Evolutionary conservation across 2,329 filamentous ascomycete genomes (phyloP).

Genomic region (Pleomassaria siparia): DNA sequence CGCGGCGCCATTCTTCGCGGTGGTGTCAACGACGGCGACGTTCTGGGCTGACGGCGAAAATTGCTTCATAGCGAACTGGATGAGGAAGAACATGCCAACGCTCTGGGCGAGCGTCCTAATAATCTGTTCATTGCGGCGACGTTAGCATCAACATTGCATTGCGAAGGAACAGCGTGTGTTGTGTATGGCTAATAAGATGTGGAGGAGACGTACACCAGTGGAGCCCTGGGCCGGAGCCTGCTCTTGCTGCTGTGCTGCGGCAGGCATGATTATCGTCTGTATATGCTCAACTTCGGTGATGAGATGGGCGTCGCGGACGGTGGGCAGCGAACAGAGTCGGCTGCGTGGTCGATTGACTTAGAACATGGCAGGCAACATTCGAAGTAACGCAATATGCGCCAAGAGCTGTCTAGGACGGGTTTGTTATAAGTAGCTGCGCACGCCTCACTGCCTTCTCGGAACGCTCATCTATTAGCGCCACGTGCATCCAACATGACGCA

Average conservation of each 20-base stretch:
- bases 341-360: neutral
- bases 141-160: conserved; percentile 19
- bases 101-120: conserved; percentile 53
- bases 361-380: neutral
- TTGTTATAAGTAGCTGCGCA: too few relatives aligned
- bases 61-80: conserved; percentile 60
- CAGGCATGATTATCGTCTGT: conserved; percentile 30
- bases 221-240: conserved; percentile 17
- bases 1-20: conserved; percentile 21
- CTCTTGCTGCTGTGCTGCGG: conserved; percentile 27
- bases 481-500: neutral
- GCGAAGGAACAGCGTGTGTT: neutral
- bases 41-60: conserved; percentile 48
- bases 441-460: neutral
- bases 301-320: neutral
- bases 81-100: conserved; percentile 60
- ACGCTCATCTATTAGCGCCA: neutral
- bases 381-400: neutral
- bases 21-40: conserved; percentile 13
- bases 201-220: conserved; percentile 21
- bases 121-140: conserved; percentile 20
- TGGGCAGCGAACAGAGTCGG: neutral
- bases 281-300: neutral
- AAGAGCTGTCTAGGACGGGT: too few relatives aligned
- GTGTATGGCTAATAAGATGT: neutral